phyloP scores from a whole-genome alignment of 1,284 basidiomycete genomes.

The Puccinia hordei region DNA sequence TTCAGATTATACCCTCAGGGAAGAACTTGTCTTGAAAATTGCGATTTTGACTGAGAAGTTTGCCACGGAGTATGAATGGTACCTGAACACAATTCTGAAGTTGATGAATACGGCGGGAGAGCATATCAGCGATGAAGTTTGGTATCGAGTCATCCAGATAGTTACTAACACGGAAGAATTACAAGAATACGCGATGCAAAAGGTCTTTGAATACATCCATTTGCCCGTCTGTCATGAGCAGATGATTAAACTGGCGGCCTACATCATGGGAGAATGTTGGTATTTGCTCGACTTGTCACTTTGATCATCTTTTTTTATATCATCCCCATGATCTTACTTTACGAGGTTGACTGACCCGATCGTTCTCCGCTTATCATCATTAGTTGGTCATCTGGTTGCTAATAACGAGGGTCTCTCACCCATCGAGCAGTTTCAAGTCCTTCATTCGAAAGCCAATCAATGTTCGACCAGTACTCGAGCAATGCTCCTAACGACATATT shows the following conservation, averaged over 20 bases:
- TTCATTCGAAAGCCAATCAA: slow-evolving; percentile 93
- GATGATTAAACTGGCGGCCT: slow-evolving; percentile 94
- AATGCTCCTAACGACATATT: slow-evolving; percentile 90
- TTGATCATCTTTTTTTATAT: slow-evolving; percentile 4
- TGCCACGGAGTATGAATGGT: slow-evolving; percentile 72
- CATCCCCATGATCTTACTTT: not conserved
- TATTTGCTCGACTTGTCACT: not conserved
- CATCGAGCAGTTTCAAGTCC: slow-evolving; percentile 86
- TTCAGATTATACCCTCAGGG: slow-evolving; percentile 91
- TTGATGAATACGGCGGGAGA: slow-evolving; percentile 95
- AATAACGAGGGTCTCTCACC: slow-evolving; percentile 92
- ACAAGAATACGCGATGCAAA: slow-evolving; percentile 79
- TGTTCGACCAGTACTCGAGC: slow-evolving; percentile 90
- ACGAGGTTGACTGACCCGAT: not conserved
- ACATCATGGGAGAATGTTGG: slow-evolving; percentile 81
- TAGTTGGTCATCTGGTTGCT: slow-evolving; percentile 83
- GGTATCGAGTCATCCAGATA: slow-evolving; percentile 98
- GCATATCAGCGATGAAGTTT: slow-evolving; percentile 97
- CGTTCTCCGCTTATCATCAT: not conserved
- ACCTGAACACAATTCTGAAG: slow-evolving; percentile 92
- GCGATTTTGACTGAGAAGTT: slow-evolving; percentile 98
- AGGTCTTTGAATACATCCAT: slow-evolving; percentile 87
- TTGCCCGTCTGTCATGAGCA: slow-evolving; percentile 91
- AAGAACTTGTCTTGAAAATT: slow-evolving; percentile 98
- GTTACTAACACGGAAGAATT: slow-evolving; percentile 98